Conservation (phyloP, 148 eudicot genomes). For the Rhododendron molle region DNA sequence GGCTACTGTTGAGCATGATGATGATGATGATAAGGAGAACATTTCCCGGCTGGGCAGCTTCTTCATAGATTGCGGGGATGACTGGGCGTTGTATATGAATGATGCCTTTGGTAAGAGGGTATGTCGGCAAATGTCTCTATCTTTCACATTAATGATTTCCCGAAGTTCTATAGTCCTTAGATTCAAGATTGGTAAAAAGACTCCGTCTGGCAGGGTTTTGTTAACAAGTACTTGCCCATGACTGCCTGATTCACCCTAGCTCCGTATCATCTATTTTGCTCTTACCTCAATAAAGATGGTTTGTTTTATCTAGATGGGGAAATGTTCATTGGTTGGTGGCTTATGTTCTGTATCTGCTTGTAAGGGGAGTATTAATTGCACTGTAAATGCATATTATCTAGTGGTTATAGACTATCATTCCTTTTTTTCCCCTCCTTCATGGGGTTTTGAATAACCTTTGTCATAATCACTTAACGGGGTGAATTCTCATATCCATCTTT, state of each 20-base stretch:
- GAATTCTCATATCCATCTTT: background rate
- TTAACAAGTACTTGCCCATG: background rate
- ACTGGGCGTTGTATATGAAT: slow-evolving; percentile 70
- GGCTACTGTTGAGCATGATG: slow-evolving; percentile 36
- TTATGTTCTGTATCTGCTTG: background rate
- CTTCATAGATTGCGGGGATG: slow-evolving; percentile 78
- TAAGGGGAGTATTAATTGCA: background rate
- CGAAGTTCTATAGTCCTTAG: background rate
- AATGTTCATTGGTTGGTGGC: background rate
- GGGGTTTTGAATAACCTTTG: background rate
- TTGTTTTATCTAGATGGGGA: background rate
- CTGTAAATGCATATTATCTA: background rate
- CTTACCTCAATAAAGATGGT: background rate
- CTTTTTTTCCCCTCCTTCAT: background rate
- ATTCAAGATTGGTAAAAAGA: background rate
- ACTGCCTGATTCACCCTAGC: background rate
- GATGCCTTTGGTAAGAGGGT: slow-evolving; percentile 56
- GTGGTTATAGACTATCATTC: background rate
- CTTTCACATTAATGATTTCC: background rate
- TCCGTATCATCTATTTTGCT: background rate
- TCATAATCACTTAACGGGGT: background rate
- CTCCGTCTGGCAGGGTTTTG: background rate
- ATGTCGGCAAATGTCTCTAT: slow-evolving; percentile 9
- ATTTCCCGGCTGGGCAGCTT: slow-evolving; percentile 35
- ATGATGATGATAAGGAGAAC: slow-evolving; percentile 29